Conservation (phyloP, 2,329 filamentous ascomycete genomes). For the Aspergillus pseudonomiae region DNA sequence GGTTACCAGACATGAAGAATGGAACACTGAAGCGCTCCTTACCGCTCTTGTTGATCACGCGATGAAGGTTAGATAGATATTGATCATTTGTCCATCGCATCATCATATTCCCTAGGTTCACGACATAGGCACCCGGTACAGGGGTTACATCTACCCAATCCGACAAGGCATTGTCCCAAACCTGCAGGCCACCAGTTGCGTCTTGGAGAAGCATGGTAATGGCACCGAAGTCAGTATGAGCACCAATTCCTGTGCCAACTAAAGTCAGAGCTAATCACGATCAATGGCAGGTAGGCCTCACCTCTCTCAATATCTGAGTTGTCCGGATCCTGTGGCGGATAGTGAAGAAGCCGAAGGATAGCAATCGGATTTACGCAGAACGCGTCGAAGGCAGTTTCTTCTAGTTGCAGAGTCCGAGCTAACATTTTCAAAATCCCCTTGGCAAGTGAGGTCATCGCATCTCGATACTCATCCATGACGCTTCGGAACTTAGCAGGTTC, state of each 20-base stretch:
- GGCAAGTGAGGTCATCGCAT: not conserved
- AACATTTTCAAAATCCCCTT: not conserved
- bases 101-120: slow-evolving; percentile 37
- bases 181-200: slow-evolving; percentile 30
- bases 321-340: slow-evolving; percentile 30
- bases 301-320: slow-evolving; percentile 21
- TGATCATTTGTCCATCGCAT: slow-evolving; percentile 33
- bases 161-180: slow-evolving; percentile 25
- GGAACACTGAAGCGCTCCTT: slow-evolving; percentile 30
- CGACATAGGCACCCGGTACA: slow-evolving; percentile 28
- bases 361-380: slow-evolving; percentile 31
- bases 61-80: slow-evolving; percentile 32
- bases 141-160: slow-evolving; percentile 32
- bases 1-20: slow-evolving; percentile 33
- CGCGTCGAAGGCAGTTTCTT: slow-evolving; percentile 22
- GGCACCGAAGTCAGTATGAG: slow-evolving; percentile 38
- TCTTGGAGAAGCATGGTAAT: slow-evolving; percentile 38
- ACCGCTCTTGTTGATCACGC: slow-evolving; percentile 31
- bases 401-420: not conserved
- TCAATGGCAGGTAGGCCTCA: not conserved
- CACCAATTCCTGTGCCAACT: slow-evolving; percentile 27
- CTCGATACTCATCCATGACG: not conserved
- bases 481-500: not conserved
- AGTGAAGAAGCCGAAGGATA: slow-evolving; percentile 30
- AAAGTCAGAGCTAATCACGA: not conserved